Conservation (phyloP, 345 rosid species). For the Citrus australasica region DNA sequence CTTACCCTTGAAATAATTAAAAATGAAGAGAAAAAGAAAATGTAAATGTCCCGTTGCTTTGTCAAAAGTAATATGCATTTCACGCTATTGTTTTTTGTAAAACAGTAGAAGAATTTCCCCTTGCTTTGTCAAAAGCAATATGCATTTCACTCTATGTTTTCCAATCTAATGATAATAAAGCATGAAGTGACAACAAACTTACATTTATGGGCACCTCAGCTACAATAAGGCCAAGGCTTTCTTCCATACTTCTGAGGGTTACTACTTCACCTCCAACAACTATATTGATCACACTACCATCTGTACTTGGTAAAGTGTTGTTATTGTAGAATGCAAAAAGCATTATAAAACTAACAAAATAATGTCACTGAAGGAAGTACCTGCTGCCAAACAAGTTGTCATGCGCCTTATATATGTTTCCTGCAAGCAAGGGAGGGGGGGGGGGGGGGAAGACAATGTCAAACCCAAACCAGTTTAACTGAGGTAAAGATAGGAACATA, state of each 20-base stretch:
- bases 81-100: neutral
- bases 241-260: slow-evolving; percentile 73
- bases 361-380: slow-evolving; percentile 30
- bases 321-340: slow-evolving; percentile 11
- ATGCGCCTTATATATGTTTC: slow-evolving; percentile 77
- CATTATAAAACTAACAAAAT: neutral
- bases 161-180: slow-evolving; percentile 1
- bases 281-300: slow-evolving; percentile 90
- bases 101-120: neutral
- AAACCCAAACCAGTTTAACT: neutral
- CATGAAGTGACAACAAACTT: slow-evolving; percentile 13
- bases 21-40: neutral
- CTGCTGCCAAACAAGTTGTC: slow-evolving; percentile 83
- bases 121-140: slow-evolving; percentile 2
- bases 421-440: slow-evolving; percentile 34
- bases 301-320: slow-evolving; percentile 33
- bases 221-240: slow-evolving; percentile 59
- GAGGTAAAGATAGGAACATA: neutral
- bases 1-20: neutral
- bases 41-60: neutral
- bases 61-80: neutral
- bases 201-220: slow-evolving; percentile 95
- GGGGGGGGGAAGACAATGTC: neutral
- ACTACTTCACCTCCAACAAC: slow-evolving; percentile 92
- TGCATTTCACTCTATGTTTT: neutral